Evolutionary conservation across 2,329 filamentous ascomycete species (phyloP), one percentile per base, ranked within the genome.

Genomic region (Exophiala dermatitidis): DNA sequence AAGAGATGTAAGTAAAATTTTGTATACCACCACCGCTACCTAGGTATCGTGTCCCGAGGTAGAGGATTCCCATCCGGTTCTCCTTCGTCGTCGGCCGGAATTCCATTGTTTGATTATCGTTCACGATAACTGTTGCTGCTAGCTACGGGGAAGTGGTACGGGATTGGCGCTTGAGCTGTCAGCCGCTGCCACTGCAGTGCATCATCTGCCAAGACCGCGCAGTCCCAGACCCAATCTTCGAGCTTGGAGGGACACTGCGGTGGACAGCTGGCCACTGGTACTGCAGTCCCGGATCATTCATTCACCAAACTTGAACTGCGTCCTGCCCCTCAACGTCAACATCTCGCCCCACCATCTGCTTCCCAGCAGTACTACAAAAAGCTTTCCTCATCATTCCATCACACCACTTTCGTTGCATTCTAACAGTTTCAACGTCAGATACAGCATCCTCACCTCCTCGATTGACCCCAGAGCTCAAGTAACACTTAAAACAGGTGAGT

Each of bases 281-380:
- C 19, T 19, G 19, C 19, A 19, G n/a, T 36, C 6, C 33, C 33
- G n/a, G 33, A 36, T n/a, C 7, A 36, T n/a, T 36, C 33, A 7
- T 36, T 2, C 7, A 7, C n/a, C 7, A 36, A 36, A 36, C 33
- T 36, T 46, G n/a, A n/a, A 8, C 44, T 12, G 33, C 33, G 7
- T 36, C 33, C n/a, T 54, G 50, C 53, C 58, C 53, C 53, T 56
- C 53, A 57, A 56, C 53, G 48, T 56, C 55, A 58, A 55, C 58
- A 58, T 45, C 47, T 19, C 32, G 54, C 50, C 58, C 52, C 55
- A 57, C 57, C 57, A 59, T 56, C 42, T 53, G 53, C 46, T 54
- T 37, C 46, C 33, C 50, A 44, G 55, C 51, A 53, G 47, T 41
- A 26, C 12, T 41, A 50, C 49, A 54, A 57, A 59, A 59, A 57